phyloP scores from a whole-genome alignment of 208 protist species.

The Sergeia podlipaevii region DNA sequence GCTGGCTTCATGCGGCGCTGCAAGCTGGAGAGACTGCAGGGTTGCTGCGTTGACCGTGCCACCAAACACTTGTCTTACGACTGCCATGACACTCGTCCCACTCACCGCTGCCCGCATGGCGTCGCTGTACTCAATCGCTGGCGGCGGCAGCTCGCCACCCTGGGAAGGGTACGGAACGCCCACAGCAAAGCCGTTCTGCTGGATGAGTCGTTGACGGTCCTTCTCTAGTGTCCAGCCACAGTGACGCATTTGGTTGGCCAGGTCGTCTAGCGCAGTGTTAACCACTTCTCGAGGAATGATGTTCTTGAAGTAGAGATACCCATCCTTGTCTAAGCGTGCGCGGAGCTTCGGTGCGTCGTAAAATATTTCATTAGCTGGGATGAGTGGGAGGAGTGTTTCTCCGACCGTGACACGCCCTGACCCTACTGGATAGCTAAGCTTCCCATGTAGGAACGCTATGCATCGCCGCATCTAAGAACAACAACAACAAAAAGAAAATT shows the following conservation, averaged over 20 bases:
- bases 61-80: conserved; percentile 84
- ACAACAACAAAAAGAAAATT: too few species aligned
- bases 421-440: conserved; percentile 61
- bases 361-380: conserved; percentile 86
- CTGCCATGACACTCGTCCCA: conserved; percentile 79
- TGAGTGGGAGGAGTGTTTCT: conserved; percentile 54
- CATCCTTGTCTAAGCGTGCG: conserved; percentile 72
- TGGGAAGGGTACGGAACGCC: conserved; percentile 58
- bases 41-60: conserved; percentile 41
- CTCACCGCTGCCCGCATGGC: conserved; percentile 58
- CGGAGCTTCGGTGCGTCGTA: conserved; percentile 82
- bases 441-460: conserved; percentile 41
- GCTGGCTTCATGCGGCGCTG: conserved; percentile 52
- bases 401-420: conserved; percentile 44
- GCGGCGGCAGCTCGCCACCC: conserved; percentile 38
- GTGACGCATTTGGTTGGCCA: conserved; percentile 55
- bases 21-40: conserved; percentile 74
- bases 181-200: conserved; percentile 55
- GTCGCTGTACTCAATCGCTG: conserved; percentile 54
- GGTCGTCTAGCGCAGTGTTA: conserved; percentile 47
- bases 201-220: conserved; percentile 35
- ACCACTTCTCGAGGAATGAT: conserved; percentile 62
- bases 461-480: conserved; percentile 27
- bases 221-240: conserved; percentile 55
- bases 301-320: conserved; percentile 86